Evolutionary conservation across 305 asterid genomes (phyloP), one percentile per base, ranked within the genome.

Genomic region (Solanum hybrid): DNA sequence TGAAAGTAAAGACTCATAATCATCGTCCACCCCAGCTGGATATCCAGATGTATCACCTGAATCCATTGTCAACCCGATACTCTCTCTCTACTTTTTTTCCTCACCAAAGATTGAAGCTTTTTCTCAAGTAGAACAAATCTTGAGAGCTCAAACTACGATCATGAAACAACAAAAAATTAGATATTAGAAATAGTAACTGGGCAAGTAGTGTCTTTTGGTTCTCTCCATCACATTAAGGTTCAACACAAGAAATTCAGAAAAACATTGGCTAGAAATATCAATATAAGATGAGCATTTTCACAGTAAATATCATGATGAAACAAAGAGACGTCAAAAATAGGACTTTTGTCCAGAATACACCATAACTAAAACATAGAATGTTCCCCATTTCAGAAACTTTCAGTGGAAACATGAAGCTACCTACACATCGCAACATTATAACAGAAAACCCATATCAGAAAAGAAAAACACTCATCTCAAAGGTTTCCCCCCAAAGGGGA

Each of bases 1-100:
- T 80, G 94, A 92, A 89, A 95, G 89, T 92, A 95, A 85, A 36
- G 97, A 92, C 93, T 95, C 97, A 85, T 95, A 95, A 27, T 95
- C 98, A 39, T 93, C 96, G 22, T 94, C 93, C 90, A 65, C 36
- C 37, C 72, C 26, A 27, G 79, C 91, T 10, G 83, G 77, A 31
- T 79, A 78, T 14, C 95, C 91, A 37, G 92, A 94, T 88, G 94
- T 95, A 22, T 89, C 90, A 68, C 96, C 94, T 29, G 93, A 93
- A 80, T 93, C 95, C 98, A 96, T 96, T 80, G 86, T 24, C 86
- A n/a, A 80, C 7, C 32, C 33, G 8, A 12, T 80, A 37, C 86
- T 37, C 33, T 79, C 61, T 76, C 68, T 65, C 73, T 65, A 22
- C 73, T 70, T 17, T 5, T 38, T 22, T 39, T 27, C 70, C 36